These are phyloP conservation scores for Macrophomina pseudophaseolina DNA, from an alignment of 2,329 filamentous ascomycete species.

Conservation along the genomic window DNA sequence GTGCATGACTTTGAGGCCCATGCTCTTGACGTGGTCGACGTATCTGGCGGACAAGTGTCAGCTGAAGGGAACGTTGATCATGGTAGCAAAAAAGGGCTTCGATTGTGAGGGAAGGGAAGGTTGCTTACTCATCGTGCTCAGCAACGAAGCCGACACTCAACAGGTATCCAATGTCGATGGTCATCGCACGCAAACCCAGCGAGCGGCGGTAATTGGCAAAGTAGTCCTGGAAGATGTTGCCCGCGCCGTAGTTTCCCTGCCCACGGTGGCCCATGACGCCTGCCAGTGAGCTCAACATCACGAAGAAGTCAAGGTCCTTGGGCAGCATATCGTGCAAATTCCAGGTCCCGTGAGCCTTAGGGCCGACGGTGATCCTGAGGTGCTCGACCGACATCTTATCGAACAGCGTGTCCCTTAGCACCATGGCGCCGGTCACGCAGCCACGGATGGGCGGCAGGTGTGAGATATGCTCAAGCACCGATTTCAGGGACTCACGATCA, in stretches of 20 bases:
- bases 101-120: too few species aligned
- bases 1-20: conserved; percentile 17
- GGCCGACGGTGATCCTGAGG: conserved; percentile 26
- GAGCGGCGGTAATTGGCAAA: conserved; percentile 30
- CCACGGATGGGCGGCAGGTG: conserved; percentile 34
- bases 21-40: not conserved
- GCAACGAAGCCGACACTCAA: conserved; percentile 51
- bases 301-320: conserved; percentile 26
- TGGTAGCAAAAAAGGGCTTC: too few species aligned
- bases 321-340: conserved; percentile 33
- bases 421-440: conserved; percentile 38
- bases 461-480: conserved; percentile 15
- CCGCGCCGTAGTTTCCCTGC: conserved; percentile 28
- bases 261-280: conserved; percentile 23
- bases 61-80: too few species aligned
- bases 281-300: conserved; percentile 16
- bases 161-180: conserved; percentile 48
- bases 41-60: not conserved
- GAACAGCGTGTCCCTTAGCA: conserved; percentile 28
- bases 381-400: conserved; percentile 28
- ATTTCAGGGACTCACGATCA: not conserved
- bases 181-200: not conserved
- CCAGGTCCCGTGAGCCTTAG: conserved; percentile 39
- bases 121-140: not conserved
- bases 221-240: conserved; percentile 33